phyloP scores from a whole-genome alignment of 495 filamentous ascomycete genomes.

The Hyaloscypha hepaticicola region DNA sequence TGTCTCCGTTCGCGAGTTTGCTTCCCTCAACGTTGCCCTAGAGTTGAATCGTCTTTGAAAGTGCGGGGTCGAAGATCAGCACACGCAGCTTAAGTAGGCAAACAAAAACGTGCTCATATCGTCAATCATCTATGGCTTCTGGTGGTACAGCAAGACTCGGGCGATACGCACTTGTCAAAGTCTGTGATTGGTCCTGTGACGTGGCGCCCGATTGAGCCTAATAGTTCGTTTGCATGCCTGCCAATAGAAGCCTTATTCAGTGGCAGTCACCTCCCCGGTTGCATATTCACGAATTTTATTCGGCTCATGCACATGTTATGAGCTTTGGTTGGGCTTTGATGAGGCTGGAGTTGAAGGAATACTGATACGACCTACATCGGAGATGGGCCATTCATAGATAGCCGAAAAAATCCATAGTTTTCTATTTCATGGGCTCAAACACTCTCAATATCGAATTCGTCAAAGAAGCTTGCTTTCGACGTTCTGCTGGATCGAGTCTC shows the following conservation, averaged over 20 bases:
- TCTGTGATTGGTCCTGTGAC: neutral
- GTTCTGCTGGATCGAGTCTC: too few species aligned
- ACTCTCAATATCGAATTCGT: too few species aligned
- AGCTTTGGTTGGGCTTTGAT: neutral
- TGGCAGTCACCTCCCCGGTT: neutral
- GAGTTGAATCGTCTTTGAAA: neutral
- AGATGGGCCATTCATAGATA: too few species aligned
- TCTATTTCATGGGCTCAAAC: too few species aligned
- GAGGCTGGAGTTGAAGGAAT: too few species aligned
- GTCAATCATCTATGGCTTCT: neutral
- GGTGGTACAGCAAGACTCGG: neutral
- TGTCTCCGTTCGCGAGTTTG: neutral
- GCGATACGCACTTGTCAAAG: neutral
- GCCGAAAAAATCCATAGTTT: too few species aligned
- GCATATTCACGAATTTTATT: neutral
- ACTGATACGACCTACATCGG: too few species aligned
- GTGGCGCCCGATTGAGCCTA: slow-evolving; percentile 4
- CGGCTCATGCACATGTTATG: neutral
- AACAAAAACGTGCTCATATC: neutral
- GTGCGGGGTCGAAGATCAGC: neutral
- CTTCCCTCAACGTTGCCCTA: neutral
- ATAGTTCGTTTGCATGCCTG: too few species aligned
- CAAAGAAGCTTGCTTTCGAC: too few species aligned
- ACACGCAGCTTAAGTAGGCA: neutral
- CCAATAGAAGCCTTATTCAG: neutral